Conservation (phyloP, 345 rosid species). For the Odontarrhena argentea region DNA sequence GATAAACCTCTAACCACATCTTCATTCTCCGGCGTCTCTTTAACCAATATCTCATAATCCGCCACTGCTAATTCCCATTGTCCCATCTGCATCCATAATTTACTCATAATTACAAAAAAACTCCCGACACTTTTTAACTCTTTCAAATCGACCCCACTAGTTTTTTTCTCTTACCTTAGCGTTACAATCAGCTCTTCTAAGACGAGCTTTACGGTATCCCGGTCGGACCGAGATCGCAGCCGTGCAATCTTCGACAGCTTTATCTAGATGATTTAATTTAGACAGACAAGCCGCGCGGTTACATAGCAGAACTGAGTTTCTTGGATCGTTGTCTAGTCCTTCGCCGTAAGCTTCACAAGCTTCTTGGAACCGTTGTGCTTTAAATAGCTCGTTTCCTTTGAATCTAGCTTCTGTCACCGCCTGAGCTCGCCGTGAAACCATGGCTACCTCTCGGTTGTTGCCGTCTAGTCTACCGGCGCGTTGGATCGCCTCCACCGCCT, state of each 20-base stretch:
- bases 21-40: slow-evolving; percentile 67
- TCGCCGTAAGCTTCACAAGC: slow-evolving; percentile 67
- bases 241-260: slow-evolving; percentile 73
- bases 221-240: slow-evolving; percentile 71
- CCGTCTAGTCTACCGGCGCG: slow-evolving; percentile 70
- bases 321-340: slow-evolving; percentile 70
- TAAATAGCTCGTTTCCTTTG: slow-evolving; percentile 74
- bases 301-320: slow-evolving; percentile 79
- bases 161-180: slow-evolving; percentile 54
- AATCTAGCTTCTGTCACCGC: slow-evolving; percentile 67
- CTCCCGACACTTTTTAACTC: neutral
- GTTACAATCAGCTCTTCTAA: slow-evolving; percentile 82
- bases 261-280: slow-evolving; percentile 64
- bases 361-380: slow-evolving; percentile 52
- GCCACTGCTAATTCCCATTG: slow-evolving; percentile 67
- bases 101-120: neutral
- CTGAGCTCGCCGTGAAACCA: slow-evolving; percentile 50
- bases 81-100: slow-evolving; percentile 48
- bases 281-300: slow-evolving; percentile 82
- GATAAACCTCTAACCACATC: slow-evolving; percentile 54
- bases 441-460: slow-evolving; percentile 64
- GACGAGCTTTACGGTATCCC: slow-evolving; percentile 71
- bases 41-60: slow-evolving; percentile 68
- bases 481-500: slow-evolving; percentile 65
- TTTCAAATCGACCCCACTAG: neutral